These are phyloP conservation scores for Isabelozyma heimii DNA, from an alignment of 805 yeast genomes.

Conservation along the genomic window DNA sequence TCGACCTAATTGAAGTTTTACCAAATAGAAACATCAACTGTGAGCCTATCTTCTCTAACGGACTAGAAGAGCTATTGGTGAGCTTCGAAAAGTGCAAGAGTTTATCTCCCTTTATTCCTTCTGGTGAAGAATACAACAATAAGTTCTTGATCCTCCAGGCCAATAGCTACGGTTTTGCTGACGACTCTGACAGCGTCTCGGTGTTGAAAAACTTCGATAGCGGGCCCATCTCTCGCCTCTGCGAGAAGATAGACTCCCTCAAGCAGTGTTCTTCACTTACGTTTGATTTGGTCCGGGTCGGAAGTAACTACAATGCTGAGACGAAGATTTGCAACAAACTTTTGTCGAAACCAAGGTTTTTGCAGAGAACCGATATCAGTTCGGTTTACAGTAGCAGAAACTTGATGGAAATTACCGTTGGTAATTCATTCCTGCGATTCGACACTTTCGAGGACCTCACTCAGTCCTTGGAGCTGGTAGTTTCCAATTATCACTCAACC, in stretches of 20 bases:
- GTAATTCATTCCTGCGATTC: constrained; percentile 15
- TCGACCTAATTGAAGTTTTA: constrained; percentile 32
- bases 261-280: constrained; percentile 13
- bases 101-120: constrained; percentile 22
- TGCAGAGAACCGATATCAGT: not conserved
- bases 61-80: constrained; percentile 19
- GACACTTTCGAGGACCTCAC: constrained; percentile 14
- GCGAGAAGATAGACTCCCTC: constrained; percentile 3
- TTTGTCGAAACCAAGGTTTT: constrained; percentile 8
- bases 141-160: constrained; percentile 14
- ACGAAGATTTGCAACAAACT: constrained; percentile 8
- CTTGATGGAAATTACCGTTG: constrained; percentile 11
- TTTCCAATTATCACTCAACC: constrained; percentile 13
- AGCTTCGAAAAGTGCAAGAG: constrained; percentile 26
- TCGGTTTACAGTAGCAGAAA: not conserved
- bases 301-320: constrained; percentile 14
- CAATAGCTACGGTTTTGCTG: not conserved
- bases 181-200: not conserved
- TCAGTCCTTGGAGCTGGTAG: constrained; percentile 8
- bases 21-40: constrained; percentile 4
- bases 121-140: constrained; percentile 2
- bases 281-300: constrained; percentile 22
- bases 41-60: constrained; percentile 10
- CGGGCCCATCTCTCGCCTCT: not conserved
- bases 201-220: not conserved